Conservation (phyloP, 2,329 filamentous ascomycete genomes). For the Colletotrichum orchidophilum region DNA sequence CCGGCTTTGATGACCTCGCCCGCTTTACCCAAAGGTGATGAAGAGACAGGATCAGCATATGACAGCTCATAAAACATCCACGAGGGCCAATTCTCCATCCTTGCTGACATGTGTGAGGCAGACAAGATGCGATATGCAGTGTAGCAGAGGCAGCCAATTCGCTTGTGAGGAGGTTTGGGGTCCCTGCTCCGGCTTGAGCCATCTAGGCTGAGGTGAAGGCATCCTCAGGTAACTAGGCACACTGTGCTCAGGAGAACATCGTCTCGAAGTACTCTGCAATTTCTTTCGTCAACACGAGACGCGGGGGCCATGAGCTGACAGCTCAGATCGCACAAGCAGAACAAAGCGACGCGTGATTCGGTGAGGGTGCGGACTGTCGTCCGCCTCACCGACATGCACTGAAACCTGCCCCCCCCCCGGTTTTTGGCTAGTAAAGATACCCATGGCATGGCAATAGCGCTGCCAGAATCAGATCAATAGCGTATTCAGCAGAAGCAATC, state of each 20-base stretch:
- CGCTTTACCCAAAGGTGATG: not conserved
- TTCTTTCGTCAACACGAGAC: slow-evolving; percentile 29
- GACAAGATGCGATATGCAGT: not conserved
- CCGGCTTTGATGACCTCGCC: slow-evolving; percentile 3
- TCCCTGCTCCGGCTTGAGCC: not conserved
- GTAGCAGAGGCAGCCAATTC: not conserved
- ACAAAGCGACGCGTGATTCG: slow-evolving; percentile 25
- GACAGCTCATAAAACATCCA: slow-evolving; percentile 26
- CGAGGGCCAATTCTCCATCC: not conserved
- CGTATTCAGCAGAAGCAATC: slow-evolving; percentile 12
- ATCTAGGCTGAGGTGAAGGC: slow-evolving; percentile 1
- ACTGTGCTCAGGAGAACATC: not conserved
- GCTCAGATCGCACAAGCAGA: slow-evolving; percentile 25
- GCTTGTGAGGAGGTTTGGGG: not conserved
- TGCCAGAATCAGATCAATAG: slow-evolving; percentile 4
- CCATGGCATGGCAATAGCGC: not conserved
- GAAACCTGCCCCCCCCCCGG: not conserved
- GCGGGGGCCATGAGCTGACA: slow-evolving; percentile 27
- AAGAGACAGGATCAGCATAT: slow-evolving; percentile 7
- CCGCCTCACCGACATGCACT: slow-evolving; percentile 26
- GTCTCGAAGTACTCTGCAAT: not conserved
- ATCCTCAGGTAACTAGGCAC: slow-evolving; percentile 16
- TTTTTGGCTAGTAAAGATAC: not conserved
- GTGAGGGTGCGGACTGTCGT: slow-evolving; percentile 16
- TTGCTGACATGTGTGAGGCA: slow-evolving; percentile 28